Evolutionary conservation across 805 yeast species (phyloP).

Genomic region (Pichia insulana): DNA sequence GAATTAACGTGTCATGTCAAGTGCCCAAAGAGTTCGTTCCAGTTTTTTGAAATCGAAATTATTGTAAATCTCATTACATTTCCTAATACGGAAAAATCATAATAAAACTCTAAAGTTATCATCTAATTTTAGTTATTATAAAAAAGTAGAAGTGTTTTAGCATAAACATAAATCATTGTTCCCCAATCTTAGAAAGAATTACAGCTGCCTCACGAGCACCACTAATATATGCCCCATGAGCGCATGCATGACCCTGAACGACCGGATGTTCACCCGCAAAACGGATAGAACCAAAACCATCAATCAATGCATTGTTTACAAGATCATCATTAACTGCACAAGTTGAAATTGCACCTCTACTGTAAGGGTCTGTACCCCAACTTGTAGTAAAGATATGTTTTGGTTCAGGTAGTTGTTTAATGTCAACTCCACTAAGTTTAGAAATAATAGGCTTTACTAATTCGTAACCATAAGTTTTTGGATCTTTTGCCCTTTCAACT

Average conservation of each 20-base stretch:
- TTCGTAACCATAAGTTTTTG: constrained; percentile 30
- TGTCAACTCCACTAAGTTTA: constrained; percentile 18
- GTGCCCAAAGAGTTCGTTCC: no score
- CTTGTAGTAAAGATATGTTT: constrained; percentile 24
- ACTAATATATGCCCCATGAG: constrained; percentile 47
- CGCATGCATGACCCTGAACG: constrained; percentile 44
- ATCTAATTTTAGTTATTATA: background rate
- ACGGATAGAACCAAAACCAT: constrained; percentile 31
- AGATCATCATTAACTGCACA: constrained; percentile 34
- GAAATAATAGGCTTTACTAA: constrained; percentile 35
- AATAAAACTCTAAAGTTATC: no score
- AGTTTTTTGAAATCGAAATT: no score
- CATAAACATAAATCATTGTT: no score
- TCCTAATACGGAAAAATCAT: background rate
- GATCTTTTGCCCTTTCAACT: constrained; percentile 31
- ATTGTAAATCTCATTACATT: background rate
- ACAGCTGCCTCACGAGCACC: constrained; percentile 38
- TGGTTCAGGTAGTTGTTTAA: constrained; percentile 20
- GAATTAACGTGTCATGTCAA: no score
- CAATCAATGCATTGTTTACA: constrained; percentile 23
- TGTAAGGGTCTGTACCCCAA: constrained; percentile 43
- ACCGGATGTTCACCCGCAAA: constrained; percentile 51
- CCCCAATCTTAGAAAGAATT: constrained; percentile 2
- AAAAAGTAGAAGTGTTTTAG: no score
- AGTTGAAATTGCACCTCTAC: constrained; percentile 41